Base-by-base conservation (phyloP, 495 filamentous ascomycete species). In the Aspergillus cristatus region DNA sequence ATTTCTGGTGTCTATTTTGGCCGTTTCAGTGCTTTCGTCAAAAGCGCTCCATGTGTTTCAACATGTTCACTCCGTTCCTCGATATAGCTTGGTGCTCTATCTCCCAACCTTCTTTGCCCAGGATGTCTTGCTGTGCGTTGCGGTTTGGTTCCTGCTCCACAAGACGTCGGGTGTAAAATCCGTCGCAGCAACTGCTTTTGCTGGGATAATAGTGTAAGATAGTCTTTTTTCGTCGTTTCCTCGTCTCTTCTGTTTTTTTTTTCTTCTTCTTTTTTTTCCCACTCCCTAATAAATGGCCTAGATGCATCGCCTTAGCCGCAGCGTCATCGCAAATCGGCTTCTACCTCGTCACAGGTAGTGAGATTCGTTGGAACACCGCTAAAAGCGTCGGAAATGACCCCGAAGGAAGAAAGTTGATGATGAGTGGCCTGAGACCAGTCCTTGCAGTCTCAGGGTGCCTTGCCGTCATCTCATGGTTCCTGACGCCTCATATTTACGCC, bases 341-440 rank as follows among this genome's bases (percentile, higher is more conserved):
- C 18, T 55, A 50, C 17, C 37, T 45, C 13, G 46, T 55, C 2
- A 53, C 53, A n/a, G 46, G 53, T 17, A 53, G 41, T 20, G 53
- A 55, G 18, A 37, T 52, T 28, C 49, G 46, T 17, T 55, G 53
- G 53, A 46, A 53, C 34, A 46, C 46, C 20, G 50, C 47, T 12
- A 47, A 42, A 15, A 50, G 43, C 24, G 43, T 53, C 6, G 50
- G 46, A 7, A 46, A 36, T 33, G 49, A 55, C 14, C 42, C 46
- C 1, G 53, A 47, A 18, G 53, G 53, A 2, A 41, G 39, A 16
- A 50, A 53, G 8, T 12, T 55, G 35, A 44, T 55, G 20, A 28
- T 55, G 2, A 53, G 50, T 28, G 53, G 53, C 6, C 38, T 53
- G 29, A 41, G 24, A 14, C 43, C 53, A 12, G 48, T 53, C 14